phyloP scores from a whole-genome alignment of 2,329 filamentous ascomycete genomes.

The Epicoccum sorghinum region DNA sequence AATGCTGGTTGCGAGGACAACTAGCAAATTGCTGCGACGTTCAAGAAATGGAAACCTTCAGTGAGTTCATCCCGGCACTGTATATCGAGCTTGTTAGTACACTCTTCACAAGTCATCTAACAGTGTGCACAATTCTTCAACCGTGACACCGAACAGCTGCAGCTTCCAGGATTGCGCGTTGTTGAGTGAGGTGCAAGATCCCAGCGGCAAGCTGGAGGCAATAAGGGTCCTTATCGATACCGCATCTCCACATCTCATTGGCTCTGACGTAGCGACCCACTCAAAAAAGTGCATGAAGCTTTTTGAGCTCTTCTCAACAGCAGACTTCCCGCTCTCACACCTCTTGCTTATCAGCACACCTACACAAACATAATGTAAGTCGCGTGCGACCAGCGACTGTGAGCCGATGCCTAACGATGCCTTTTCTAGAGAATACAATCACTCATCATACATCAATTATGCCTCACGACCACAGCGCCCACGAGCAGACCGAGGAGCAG shows the following conservation, averaged over 20 bases:
- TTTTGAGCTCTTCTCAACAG: constrained; percentile 5
- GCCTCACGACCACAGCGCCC: constrained; percentile 23
- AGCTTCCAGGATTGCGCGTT: constrained; percentile 2
- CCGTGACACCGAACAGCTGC: background rate
- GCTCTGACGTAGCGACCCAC: constrained; percentile 15
- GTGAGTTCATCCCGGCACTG: too few species aligned
- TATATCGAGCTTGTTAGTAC: too few species aligned
- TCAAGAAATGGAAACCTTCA: too few species aligned
- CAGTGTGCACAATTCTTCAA: background rate
- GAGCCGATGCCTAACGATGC: constrained; percentile 19
- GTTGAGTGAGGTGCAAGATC: constrained; percentile 5
- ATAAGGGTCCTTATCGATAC: constrained; percentile 12
- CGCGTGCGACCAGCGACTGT: constrained; percentile 2
- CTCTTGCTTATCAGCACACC: constrained; percentile 7
- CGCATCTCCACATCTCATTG: constrained; percentile 8
- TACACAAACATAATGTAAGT: constrained; percentile 14
- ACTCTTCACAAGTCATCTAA: too few species aligned
- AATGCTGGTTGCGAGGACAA: too few species aligned
- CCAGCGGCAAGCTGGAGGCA: background rate
- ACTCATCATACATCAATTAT: constrained; percentile 25
- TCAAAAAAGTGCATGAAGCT: constrained; percentile 7
- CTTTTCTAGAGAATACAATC: constrained; percentile 21
- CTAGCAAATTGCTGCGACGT: too few species aligned
- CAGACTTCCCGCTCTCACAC: constrained; percentile 16
- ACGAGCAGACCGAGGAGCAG: constrained; percentile 30